Percentiles rank a stretch among this genome's conserved stretches.
phyloP scores from a whole-genome alignment of 2,329 filamentous ascomycete species.

The Aaosphaeria pasadenensis region DNA sequence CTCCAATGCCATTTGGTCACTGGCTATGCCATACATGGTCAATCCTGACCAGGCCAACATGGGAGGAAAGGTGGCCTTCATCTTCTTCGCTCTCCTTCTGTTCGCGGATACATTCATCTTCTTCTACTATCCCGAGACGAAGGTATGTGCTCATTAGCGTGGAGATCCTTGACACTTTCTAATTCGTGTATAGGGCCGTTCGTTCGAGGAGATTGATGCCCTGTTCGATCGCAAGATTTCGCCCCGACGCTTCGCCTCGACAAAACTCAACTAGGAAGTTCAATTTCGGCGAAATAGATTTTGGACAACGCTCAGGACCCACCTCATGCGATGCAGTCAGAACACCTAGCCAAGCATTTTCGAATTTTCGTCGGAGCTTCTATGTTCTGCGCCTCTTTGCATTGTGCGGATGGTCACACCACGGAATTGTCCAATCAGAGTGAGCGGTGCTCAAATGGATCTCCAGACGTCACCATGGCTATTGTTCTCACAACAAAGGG shows the following conservation, averaged over 20 bases:
- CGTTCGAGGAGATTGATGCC: conserved; percentile 57
- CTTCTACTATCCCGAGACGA: conserved; percentile 74
- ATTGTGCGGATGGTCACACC: too few relatives aligned
- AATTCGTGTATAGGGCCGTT: conserved; percentile 52
- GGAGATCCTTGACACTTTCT: background rate
- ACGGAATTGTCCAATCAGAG: too few relatives aligned
- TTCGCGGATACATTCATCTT: conserved; percentile 73
- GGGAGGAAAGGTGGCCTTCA: conserved; percentile 78
- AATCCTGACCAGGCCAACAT: conserved; percentile 51
- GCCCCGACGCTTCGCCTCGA: background rate
- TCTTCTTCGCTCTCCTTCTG: conserved; percentile 76
- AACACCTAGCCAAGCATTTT: background rate
- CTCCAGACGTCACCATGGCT: too few relatives aligned
- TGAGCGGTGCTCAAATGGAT: too few relatives aligned
- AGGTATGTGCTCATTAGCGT: conserved; percentile 8
- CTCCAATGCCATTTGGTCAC: conserved; percentile 22
- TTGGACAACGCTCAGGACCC: too few relatives aligned
- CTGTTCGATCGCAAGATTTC: conserved; percentile 5
- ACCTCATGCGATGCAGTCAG: too few relatives aligned
- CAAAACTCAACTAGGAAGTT: background rate
- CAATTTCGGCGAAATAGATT: too few relatives aligned
- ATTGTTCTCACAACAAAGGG: too few relatives aligned
- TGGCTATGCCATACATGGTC: conserved; percentile 39
- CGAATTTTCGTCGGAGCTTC: background rate
- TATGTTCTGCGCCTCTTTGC: too few relatives aligned